Conservation (phyloP, 1,284 basidiomycete species). For the Ustilago crameri region DNA sequence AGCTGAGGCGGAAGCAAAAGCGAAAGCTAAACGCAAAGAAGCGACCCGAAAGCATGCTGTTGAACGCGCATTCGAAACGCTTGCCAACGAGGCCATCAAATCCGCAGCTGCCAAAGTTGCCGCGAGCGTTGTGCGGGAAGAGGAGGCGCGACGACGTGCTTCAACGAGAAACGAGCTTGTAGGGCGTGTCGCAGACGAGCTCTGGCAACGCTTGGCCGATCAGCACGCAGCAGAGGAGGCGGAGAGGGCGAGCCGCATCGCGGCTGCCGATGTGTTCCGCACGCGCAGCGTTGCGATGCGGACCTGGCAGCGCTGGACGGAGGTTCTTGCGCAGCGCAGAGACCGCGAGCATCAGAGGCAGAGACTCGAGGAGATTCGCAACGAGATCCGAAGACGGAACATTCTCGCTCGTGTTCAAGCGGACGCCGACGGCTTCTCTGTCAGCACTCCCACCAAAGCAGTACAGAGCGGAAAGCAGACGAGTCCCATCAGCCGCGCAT, state of each 20-base stretch:
- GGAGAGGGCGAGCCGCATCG: conserved; percentile 11
- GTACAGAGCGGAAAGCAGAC: background rate
- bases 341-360: conserved; percentile 24
- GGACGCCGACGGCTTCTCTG: background rate
- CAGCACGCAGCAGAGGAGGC: conserved; percentile 14
- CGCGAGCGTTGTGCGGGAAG: conserved; percentile 15
- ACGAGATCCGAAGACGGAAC: conserved; percentile 22
- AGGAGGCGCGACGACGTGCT: conserved; percentile 19
- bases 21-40: conserved; percentile 16
- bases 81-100: conserved; percentile 15
- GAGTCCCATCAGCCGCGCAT: conserved; percentile 16
- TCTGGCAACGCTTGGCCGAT: conserved; percentile 22
- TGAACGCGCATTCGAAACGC: conserved; percentile 21
- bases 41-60: conserved; percentile 13
- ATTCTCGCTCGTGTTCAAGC: conserved; percentile 24
- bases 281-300: conserved; percentile 14
- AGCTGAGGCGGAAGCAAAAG: conserved; percentile 19
- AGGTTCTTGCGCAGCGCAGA: conserved; percentile 21
- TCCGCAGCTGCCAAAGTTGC: conserved; percentile 16
- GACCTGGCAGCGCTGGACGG: conserved; percentile 21
- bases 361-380: conserved; percentile 23
- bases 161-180: conserved; percentile 25
- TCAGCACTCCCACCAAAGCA: conserved; percentile 1
- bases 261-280: conserved; percentile 26
- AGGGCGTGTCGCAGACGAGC: conserved; percentile 10